These are phyloP conservation scores for Ceratobasidium sp. DNA, from an alignment of 1,284 basidiomycete species.

Conservation along the genomic window DNA sequence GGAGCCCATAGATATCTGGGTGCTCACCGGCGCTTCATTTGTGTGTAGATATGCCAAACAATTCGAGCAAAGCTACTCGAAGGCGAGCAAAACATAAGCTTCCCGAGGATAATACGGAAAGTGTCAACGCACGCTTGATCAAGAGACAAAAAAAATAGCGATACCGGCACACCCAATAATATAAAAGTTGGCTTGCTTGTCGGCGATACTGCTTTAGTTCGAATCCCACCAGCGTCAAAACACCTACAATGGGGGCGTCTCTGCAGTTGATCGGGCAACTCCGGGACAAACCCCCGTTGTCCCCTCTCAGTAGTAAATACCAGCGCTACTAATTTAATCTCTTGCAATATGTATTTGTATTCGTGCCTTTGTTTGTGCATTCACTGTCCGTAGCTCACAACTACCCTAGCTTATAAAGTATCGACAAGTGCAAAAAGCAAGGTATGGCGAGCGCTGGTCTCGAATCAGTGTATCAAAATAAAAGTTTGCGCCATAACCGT, in stretches of 20 bases:
- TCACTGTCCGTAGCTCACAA: no score
- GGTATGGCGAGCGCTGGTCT: no score
- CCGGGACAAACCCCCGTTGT: conserved; percentile 12
- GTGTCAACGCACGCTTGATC: neutral
- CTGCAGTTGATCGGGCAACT: conserved; percentile 3
- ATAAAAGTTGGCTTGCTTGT: neutral
- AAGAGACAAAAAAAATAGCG: neutral
- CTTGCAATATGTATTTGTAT: no score
- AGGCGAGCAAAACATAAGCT: neutral
- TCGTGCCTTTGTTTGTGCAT: no score
- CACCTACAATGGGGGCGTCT: conserved; percentile 21
- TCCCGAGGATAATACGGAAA: neutral
- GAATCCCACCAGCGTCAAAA: conserved; percentile 1
- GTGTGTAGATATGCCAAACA: neutral
- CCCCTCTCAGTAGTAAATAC: neutral
- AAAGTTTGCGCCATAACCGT: no score
- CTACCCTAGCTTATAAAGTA: no score
- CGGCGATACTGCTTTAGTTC: neutral
- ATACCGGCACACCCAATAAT: neutral
- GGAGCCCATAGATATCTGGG: no score
- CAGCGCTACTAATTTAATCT: no score
- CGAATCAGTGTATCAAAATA: no score
- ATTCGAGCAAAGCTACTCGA: neutral
- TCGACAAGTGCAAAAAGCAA: no score
- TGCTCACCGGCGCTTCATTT: neutral